Evolutionary conservation across 2,329 filamentous ascomycete genomes (phyloP).

Genomic region (Malbranchea cinnamomea): DNA sequence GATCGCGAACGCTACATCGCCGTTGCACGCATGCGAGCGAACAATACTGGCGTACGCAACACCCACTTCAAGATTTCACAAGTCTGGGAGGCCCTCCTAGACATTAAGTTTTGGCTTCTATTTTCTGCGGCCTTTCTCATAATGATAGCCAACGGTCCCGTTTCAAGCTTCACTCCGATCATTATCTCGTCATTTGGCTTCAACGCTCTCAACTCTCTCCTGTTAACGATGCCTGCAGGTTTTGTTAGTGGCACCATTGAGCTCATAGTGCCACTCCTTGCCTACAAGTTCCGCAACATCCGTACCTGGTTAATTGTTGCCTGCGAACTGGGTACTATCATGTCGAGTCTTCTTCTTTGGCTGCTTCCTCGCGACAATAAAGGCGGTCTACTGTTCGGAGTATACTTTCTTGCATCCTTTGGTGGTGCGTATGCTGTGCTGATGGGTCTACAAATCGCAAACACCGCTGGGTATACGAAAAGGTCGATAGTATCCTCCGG

Average conservation of each 20-base stretch:
- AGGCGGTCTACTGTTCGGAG: constrained; percentile 34
- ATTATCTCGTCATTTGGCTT: constrained; percentile 34
- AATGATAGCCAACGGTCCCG: constrained; percentile 32
- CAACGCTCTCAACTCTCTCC: constrained; percentile 28
- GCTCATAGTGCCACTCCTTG: constrained; percentile 26
- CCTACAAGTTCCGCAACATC: constrained; percentile 22
- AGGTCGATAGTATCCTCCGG: constrained; percentile 34
- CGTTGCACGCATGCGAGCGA: constrained; percentile 14
- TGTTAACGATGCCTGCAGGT: constrained; percentile 30
- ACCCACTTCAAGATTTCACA: constrained; percentile 32
- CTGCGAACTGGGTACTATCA: constrained; percentile 28
- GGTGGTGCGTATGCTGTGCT: constrained; percentile 36
- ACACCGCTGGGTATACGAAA: constrained; percentile 40
- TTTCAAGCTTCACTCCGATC: constrained; percentile 32
- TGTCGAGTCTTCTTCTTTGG: constrained; percentile 29
- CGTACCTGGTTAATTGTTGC: constrained; percentile 26
- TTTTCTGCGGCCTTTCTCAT: constrained; percentile 27
- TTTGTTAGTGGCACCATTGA: constrained; percentile 23
- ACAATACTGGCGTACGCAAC: constrained; percentile 22
- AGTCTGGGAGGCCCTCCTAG: constrained; percentile 19
- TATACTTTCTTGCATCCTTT: constrained; percentile 32
- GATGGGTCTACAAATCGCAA: constrained; percentile 36
- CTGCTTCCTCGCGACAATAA: constrained; percentile 28
- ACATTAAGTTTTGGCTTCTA: constrained; percentile 25
- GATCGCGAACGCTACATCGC: constrained; percentile 18